Conservation (phyloP, 2,329 filamentous ascomycete genomes). For the Ceratocystis alfenasii region DNA sequence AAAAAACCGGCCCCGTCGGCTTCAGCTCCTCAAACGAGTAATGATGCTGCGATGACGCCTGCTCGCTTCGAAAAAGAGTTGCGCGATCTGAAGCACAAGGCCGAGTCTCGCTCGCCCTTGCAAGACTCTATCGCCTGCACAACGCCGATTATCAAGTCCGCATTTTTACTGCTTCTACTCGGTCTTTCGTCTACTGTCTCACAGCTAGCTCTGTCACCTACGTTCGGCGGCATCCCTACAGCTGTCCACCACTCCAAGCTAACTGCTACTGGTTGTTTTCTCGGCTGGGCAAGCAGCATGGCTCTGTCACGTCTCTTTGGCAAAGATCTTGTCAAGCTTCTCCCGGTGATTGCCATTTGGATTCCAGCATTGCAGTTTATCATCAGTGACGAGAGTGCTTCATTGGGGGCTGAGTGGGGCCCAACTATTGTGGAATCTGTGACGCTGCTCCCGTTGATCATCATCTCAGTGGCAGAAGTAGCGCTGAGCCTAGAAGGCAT, state of each 20-base stretch:
- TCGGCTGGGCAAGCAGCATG: conserved; percentile 60
- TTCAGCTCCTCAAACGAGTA: conserved; percentile 20
- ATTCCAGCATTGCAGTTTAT: conserved; percentile 62
- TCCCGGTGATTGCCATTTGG: conserved; percentile 65
- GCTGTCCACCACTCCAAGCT: conserved; percentile 58
- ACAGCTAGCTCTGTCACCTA: conserved; percentile 66
- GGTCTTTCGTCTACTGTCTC: conserved; percentile 59
- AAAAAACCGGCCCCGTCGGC: conserved; percentile 12
- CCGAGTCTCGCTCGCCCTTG: conserved; percentile 29
- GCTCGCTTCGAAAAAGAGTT: conserved; percentile 45
- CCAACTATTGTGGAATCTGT: conserved; percentile 63
- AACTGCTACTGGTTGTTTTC: conserved; percentile 53
- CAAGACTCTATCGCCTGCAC: conserved; percentile 27
- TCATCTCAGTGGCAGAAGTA: conserved; percentile 50
- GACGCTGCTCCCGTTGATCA: conserved; percentile 59
- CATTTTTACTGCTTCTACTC: conserved; percentile 37
- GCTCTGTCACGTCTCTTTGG: conserved; percentile 36
- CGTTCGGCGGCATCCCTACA: conserved; percentile 76
- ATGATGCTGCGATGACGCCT: conserved; percentile 33
- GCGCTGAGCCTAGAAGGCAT: conserved; percentile 37
- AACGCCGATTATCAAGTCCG: conserved; percentile 31
- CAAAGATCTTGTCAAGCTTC: conserved; percentile 36
- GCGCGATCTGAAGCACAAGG: conserved; percentile 38
- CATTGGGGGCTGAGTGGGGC: conserved; percentile 56
- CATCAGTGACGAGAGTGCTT: conserved; percentile 53